These are phyloP conservation scores for Candida albicans DNA, from an alignment of 1,139 yeast genomes.

Conservation along the genomic window DNA sequence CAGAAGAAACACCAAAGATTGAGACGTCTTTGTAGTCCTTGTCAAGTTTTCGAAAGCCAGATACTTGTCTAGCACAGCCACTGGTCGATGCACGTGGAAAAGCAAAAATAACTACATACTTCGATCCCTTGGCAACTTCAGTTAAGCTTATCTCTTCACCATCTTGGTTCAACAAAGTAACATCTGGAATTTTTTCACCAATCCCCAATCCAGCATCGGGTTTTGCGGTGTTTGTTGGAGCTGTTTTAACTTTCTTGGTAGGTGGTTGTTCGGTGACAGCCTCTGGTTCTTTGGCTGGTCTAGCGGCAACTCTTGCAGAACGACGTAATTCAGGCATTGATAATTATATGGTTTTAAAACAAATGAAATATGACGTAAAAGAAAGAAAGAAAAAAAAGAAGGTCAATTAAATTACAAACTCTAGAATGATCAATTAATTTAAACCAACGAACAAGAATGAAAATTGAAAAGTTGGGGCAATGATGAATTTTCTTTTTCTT, in stretches of 20 bases:
- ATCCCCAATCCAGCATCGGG: slow-evolving; percentile 38
- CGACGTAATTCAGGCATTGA: slow-evolving; percentile 55
- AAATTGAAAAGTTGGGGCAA: no score
- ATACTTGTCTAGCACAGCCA: slow-evolving; percentile 92
- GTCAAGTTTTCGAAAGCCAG: slow-evolving; percentile 76
- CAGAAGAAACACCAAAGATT: slow-evolving; percentile 73
- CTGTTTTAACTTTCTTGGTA: slow-evolving; percentile 22
- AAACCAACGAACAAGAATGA: no score
- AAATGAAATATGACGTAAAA: background rate
- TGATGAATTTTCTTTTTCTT: no score
- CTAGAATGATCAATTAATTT: no score
- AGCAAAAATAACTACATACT: slow-evolving; percentile 64
- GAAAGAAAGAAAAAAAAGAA: background rate
- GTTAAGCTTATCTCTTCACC: slow-evolving; percentile 55
- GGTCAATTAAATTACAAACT: background rate
- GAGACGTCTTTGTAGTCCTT: slow-evolving; percentile 53
- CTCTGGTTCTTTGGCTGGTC: slow-evolving; percentile 13
- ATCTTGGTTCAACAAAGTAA: slow-evolving; percentile 65
- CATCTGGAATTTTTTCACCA: slow-evolving; percentile 72
- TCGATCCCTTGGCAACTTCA: slow-evolving; percentile 47
- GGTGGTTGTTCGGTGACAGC: slow-evolving; percentile 19
- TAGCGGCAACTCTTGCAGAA: slow-evolving; percentile 46
- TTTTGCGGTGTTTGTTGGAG: slow-evolving; percentile 5
- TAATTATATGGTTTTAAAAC: background rate
- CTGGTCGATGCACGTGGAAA: slow-evolving; percentile 87